phyloP scores from a whole-genome alignment of 768 basidiomycete species.

The Tephrocybe sp. region DNA sequence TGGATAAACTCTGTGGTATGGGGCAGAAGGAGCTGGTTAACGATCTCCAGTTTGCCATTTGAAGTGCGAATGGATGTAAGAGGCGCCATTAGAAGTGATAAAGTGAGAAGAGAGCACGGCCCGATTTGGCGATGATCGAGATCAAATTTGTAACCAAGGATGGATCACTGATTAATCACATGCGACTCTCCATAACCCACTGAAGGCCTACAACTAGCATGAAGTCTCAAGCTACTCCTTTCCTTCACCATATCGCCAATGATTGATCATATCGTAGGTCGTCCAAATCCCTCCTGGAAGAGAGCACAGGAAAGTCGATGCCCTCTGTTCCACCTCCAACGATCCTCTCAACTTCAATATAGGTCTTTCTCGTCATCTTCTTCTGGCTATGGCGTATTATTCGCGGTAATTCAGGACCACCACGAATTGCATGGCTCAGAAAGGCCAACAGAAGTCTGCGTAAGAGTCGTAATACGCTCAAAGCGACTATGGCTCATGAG shows the following conservation, averaged over 20 bases:
- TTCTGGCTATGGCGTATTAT: conserved; percentile 89
- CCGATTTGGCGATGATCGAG: neutral
- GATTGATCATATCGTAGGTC: conserved; percentile 92
- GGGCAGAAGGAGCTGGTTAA: conserved; percentile 87
- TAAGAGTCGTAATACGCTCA: conserved; percentile 30
- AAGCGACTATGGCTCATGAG: neutral
- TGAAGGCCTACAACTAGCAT: neutral
- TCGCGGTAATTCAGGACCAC: conserved; percentile 60
- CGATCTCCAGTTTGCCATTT: conserved; percentile 64
- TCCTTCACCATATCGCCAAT: conserved; percentile 38
- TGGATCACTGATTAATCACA: no score
- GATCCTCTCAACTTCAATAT: neutral
- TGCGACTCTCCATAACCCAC: conserved; percentile 3
- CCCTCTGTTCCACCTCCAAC: neutral
- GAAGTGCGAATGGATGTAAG: conserved; percentile 41
- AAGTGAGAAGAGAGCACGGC: neutral
- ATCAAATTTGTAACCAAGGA: neutral
- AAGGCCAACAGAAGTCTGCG: conserved; percentile 56
- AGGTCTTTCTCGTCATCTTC: conserved; percentile 88
- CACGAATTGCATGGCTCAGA: conserved; percentile 64
- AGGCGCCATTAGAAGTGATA: conserved; percentile 22
- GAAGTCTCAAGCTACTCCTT: conserved; percentile 9
- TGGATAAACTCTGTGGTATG: conserved; percentile 63
- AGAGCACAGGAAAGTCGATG: conserved; percentile 61
- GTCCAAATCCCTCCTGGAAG: conserved; percentile 89